A percentile compares a stretch with the other conserved stretches of the same genome.
Evolutionary conservation across 768 basidiomycete genomes (phyloP).

Genomic region (Boletus pseudo-olivaceus): DNA sequence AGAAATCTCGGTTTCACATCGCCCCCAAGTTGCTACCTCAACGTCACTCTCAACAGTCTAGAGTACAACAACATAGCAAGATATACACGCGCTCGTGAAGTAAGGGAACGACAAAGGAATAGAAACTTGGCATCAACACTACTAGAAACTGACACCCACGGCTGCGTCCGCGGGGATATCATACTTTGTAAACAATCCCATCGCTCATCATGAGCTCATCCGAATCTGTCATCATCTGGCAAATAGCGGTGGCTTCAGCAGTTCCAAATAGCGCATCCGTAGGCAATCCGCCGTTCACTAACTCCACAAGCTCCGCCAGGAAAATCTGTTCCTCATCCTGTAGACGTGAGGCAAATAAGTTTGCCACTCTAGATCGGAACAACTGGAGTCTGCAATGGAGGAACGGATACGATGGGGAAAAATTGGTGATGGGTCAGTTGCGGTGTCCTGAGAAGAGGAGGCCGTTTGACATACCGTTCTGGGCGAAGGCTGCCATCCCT

Average conservation of each 20-base stretch:
- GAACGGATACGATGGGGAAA: not conserved
- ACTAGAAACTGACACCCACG: not conserved
- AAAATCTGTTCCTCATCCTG: conserved; percentile 78
- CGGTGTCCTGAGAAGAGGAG: not conserved
- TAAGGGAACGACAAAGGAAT: not conserved
- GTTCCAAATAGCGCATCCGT: conserved; percentile 73
- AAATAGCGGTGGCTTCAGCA: conserved; percentile 71
- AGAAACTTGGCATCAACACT: not conserved
- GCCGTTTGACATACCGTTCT: conserved; percentile 51
- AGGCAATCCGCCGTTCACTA: conserved; percentile 73
- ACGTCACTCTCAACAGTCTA: too few relatives aligned
- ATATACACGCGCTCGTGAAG: conserved; percentile 4
- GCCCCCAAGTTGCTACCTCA: too few relatives aligned
- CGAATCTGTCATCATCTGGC: conserved; percentile 67
- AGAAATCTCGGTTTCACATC: too few relatives aligned
- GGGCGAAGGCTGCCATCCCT: conserved; percentile 46
- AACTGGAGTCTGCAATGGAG: conserved; percentile 55
- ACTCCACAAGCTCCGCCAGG: conserved; percentile 62
- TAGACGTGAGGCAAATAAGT: conserved; percentile 61
- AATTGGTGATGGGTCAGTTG: not conserved
- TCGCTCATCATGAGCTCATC: conserved; percentile 84
- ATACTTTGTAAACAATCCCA: conserved; percentile 83
- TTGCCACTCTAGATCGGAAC: conserved; percentile 77
- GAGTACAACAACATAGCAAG: too few relatives aligned
- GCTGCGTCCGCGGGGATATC: conserved; percentile 15